Conservation (phyloP, 1,284 basidiomycete species). For the Marasmius oreades region DNA sequence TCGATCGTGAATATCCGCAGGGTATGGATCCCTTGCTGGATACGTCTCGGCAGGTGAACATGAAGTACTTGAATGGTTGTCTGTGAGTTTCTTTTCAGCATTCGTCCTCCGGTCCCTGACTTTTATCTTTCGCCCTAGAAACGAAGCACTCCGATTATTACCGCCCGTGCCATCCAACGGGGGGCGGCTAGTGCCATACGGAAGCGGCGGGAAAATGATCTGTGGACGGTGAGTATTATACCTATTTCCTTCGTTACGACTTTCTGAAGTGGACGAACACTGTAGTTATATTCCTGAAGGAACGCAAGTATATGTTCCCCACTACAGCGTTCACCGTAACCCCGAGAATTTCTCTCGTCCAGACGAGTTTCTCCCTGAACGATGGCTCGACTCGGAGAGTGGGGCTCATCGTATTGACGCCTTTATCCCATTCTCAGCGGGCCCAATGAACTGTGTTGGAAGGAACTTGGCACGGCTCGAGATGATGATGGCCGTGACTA, state of each 20-base stretch:
- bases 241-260: no score
- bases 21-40: neutral
- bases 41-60: neutral
- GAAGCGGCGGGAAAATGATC: neutral
- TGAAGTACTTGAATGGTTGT: neutral
- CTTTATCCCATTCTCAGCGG: slow-evolving; percentile 30
- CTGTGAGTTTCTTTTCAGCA: neutral
- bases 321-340: neutral
- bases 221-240: neutral
- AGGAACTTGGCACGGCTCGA: slow-evolving; percentile 26
- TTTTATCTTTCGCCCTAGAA: neutral
- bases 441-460: slow-evolving; percentile 28
- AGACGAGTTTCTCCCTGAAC: neutral
- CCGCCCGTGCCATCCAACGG: neutral
- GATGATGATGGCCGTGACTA: slow-evolving; percentile 21
- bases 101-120: no score
- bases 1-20: neutral
- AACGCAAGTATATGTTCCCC: neutral
- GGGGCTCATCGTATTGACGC: slow-evolving; percentile 10
- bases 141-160: neutral
- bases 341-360: neutral
- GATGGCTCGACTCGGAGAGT: neutral
- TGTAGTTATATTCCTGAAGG: neutral
- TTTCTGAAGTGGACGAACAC: no score
- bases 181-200: neutral